Conservation (phyloP, 768 basidiomycete species). For the Russula sp. region DNA sequence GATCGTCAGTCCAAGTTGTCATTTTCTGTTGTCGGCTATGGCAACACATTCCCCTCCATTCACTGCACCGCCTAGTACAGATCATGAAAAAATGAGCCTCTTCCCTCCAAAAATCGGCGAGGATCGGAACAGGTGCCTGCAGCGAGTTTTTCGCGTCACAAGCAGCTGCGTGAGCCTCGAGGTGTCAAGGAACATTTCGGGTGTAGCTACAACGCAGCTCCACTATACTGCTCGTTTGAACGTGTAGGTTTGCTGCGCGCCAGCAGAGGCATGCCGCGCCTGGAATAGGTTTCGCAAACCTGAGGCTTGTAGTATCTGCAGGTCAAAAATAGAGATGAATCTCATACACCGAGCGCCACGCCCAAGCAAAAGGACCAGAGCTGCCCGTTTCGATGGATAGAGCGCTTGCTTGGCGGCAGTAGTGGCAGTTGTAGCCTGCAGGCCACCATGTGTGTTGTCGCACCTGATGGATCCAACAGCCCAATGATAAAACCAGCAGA, state of each 20-base stretch:
- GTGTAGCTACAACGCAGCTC: background rate
- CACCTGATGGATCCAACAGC: background rate
- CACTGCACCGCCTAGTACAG: background rate
- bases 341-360: background rate
- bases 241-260: background rate
- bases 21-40: background rate
- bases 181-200: background rate
- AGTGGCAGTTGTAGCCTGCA: constrained; percentile 10
- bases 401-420: background rate
- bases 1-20: constrained; percentile 7
- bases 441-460: constrained; percentile 16
- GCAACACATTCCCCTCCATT: background rate
- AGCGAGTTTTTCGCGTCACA: constrained; percentile 3
- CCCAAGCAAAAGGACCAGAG: constrained; percentile 2
- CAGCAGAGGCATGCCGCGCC: background rate
- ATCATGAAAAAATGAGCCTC: background rate
- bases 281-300: background rate
- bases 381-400: background rate
- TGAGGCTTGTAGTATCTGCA: background rate
- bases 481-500: background rate
- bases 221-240: background rate
- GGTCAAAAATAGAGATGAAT: constrained; percentile 1
- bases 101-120: background rate
- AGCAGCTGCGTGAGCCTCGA: constrained; percentile 11
- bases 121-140: constrained; percentile 9